Conservation (phyloP, 768 basidiomycete genomes). For the Tricholoma flavovirens region DNA sequence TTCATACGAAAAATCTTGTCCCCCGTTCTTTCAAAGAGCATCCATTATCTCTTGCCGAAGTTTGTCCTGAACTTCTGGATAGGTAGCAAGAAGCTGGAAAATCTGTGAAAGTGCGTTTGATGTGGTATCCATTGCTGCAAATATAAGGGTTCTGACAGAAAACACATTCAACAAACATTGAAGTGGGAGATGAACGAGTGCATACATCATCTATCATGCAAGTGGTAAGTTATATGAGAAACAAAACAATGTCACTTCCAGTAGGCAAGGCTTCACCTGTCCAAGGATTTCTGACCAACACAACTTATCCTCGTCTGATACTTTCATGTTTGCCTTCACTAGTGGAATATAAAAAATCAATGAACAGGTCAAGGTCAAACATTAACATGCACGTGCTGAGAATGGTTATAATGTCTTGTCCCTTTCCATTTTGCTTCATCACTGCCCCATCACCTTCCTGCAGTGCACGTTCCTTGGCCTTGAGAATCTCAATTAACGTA, state of each 20-base stretch:
- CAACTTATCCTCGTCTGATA: too few relatives aligned
- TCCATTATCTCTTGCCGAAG: conserved; percentile 30
- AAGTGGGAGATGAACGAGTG: too few relatives aligned
- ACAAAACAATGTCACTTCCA: too few relatives aligned
- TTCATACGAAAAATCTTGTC: conserved; percentile 29
- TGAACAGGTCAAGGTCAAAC: background rate
- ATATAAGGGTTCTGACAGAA: conserved; percentile 18
- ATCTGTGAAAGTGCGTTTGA: conserved; percentile 29
- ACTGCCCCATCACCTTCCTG: conserved; percentile 21
- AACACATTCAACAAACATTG: too few relatives aligned
- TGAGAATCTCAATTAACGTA: conserved; percentile 26
- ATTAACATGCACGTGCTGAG: conserved; percentile 8
- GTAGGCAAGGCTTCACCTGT: too few relatives aligned
- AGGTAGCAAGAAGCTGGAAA: conserved; percentile 27
- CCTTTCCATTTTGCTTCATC: conserved; percentile 22
- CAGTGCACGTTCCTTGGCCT: conserved; percentile 29
- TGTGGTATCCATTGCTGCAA: conserved; percentile 37
- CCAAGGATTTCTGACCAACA: too few relatives aligned
- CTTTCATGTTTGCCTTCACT: too few relatives aligned
- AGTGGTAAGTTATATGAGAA: too few relatives aligned
- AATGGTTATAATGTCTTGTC: conserved; percentile 26
- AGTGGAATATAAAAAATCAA: too few relatives aligned
- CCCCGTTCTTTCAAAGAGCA: conserved; percentile 15
- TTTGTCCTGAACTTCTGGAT: conserved; percentile 23
- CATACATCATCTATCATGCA: too few relatives aligned